Conservation (phyloP, 371 early-diverging fungal genomes). For the Blastocladiella emersonii region DNA sequence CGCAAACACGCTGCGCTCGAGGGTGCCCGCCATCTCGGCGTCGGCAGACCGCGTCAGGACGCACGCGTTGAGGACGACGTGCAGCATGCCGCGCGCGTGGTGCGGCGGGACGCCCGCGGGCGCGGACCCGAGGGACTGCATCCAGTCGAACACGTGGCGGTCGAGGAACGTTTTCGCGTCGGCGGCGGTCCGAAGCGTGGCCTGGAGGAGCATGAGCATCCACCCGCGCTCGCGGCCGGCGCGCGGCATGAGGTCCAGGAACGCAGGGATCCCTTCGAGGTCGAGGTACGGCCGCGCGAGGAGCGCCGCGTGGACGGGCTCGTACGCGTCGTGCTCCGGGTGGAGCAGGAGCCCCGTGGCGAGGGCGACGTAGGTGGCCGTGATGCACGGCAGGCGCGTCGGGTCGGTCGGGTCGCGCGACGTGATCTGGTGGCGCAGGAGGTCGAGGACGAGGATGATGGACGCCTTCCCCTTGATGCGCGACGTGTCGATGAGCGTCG, state of each 20-base stretch:
- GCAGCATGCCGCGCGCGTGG: neutral
- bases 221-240: neutral
- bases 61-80: neutral
- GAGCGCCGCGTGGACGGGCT: constrained; percentile 54
- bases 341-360: constrained; percentile 40
- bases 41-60: neutral
- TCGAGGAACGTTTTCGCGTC: neutral
- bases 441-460: constrained; percentile 43
- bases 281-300: constrained; percentile 55
- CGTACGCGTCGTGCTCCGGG: constrained; percentile 62
- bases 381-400: constrained; percentile 41
- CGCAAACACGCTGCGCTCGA: neutral
- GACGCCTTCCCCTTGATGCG: constrained; percentile 48
- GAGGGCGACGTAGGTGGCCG: constrained; percentile 52
- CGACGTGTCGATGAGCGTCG: constrained; percentile 31
- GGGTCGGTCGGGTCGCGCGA: constrained; percentile 29
- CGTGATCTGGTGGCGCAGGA: constrained; percentile 48
- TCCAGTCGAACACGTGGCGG: neutral
- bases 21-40: neutral
- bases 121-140: neutral
- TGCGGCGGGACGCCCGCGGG: neutral
- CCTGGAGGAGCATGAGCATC: neutral
- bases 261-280: constrained; percentile 30
- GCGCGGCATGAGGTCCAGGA: neutral
- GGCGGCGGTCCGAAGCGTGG: neutral